Evolutionary conservation across 2,329 filamentous ascomycete species (phyloP), one percentile per base, ranked within the genome.

Genomic region (Periconia macrospinosa): DNA sequence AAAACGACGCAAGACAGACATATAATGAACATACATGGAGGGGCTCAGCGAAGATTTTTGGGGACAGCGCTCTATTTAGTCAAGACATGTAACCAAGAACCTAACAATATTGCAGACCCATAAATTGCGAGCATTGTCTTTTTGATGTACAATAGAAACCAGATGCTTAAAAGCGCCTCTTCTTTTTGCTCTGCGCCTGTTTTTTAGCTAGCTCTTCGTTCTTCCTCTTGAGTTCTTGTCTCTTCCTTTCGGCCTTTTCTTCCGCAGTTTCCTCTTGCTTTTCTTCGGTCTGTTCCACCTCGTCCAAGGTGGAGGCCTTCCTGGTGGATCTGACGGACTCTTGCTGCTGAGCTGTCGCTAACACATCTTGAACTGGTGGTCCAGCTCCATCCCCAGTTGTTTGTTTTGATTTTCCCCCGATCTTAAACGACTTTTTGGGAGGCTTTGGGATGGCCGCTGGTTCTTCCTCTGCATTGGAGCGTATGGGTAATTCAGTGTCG

Each of bases 161-260:
- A 19, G 35, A 3, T 42, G 27, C 53, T n/a, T 60, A 73, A 27
- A 73, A 73, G 2, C 69, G 58, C 47, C 65, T 71, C 49, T 66
- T 73, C 57, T 68, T 70, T 55, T 70, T 73, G 11, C 55, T 59
- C 37, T 69, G 66, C 5, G 65, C 65, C 43, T 70, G 70, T 75
- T 85, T 86, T 75, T 82, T 86, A 17, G 67, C 74, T 10, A 78
- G 76, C 49, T 75, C 79, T 58, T 81, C 82, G 27, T 78, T 77
- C 62, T 80, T 81, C 17, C 79, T 74, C 64, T 85, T 86, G 55
- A 87, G 65, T 62, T 84, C 81, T 47, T 81, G 76, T 13, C 84
- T 75, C 59, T 80, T 85, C 50, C 78, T 74, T 56, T 84, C 75
- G 2, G 83, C 83, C 50, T 77, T 79, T 52, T 86, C 78, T 55